A percentile compares a stretch with the other conserved stretches of the same genome.
Evolutionary conservation across 2,329 filamentous ascomycete species (phyloP).

Genomic region (Microsporum canis): DNA sequence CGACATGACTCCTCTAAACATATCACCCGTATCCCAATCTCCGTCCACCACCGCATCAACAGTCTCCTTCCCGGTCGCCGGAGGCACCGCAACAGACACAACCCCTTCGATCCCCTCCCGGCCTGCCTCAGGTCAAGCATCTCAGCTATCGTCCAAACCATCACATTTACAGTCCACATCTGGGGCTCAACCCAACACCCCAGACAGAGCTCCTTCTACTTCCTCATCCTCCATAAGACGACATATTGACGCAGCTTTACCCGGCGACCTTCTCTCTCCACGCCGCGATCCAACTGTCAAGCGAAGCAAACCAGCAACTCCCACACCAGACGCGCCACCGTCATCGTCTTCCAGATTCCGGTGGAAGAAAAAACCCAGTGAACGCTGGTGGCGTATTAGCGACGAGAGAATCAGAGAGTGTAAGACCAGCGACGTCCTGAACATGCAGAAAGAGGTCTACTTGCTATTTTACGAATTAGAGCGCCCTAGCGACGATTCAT

Average conservation of each 20-base stretch:
- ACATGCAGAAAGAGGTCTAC: slow-evolving; percentile 94
- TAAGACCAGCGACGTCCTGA: slow-evolving; percentile 79
- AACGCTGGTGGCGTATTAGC: slow-evolving; percentile 95
- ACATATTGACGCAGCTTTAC: slow-evolving; percentile 10
- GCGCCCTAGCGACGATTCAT: slow-evolving; percentile 24
- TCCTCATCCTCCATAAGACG: not conserved
- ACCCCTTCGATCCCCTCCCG: slow-evolving; percentile 4
- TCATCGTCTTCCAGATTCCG: slow-evolving; percentile 11
- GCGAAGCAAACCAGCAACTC: not conserved
- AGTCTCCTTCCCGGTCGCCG: slow-evolving; percentile 16
- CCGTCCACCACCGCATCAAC: slow-evolving; percentile 28
- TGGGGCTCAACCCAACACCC: not conserved
- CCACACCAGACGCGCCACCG: not conserved
- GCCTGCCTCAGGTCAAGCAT: slow-evolving; percentile 8
- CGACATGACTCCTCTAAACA: slow-evolving; percentile 22
- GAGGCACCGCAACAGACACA: slow-evolving; percentile 1
- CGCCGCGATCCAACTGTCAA: slow-evolving; percentile 20
- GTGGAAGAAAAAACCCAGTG: slow-evolving; percentile 50
- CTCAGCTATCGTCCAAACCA: slow-evolving; percentile 2
- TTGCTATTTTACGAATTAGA: slow-evolving; percentile 91
- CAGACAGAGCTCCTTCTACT: not conserved
- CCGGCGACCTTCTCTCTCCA: slow-evolving; percentile 25
- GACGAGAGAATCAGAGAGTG: slow-evolving; percentile 94
- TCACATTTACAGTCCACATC: not conserved
- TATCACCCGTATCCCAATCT: slow-evolving; percentile 21